These are phyloP conservation scores for Stenogyne calaminthoides DNA, from an alignment of 305 asterid genomes.

Conservation along the genomic window DNA sequence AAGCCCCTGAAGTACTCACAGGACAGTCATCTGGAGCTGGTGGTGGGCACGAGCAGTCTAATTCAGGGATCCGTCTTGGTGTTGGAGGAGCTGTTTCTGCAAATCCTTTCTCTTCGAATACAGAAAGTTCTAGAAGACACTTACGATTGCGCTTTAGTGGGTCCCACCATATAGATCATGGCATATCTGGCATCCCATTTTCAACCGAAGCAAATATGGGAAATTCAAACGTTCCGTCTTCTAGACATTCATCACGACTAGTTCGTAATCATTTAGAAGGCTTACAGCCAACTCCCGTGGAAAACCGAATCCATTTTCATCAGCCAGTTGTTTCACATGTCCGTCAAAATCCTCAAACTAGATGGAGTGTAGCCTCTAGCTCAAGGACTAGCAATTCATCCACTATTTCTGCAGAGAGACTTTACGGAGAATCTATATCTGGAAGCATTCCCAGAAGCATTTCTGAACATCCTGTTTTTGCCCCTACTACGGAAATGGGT, in stretches of 20 bases:
- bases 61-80: slow-evolving; percentile 66
- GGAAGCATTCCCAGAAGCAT: slow-evolving; percentile 62
- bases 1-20: slow-evolving; percentile 55
- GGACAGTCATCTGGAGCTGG: slow-evolving; percentile 77
- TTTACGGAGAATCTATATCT: slow-evolving; percentile 42
- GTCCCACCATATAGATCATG: slow-evolving; percentile 51
- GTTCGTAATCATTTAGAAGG: slow-evolving; percentile 47
- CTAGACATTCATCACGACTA: slow-evolving; percentile 46
- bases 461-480: slow-evolving; percentile 72
- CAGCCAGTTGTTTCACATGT: slow-evolving; percentile 39
- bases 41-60: slow-evolving; percentile 51
- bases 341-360: slow-evolving; percentile 43
- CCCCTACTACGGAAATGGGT: slow-evolving; percentile 54
- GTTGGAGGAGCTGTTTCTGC: slow-evolving; percentile 52
- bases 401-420: slow-evolving; percentile 31
- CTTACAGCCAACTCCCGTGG: slow-evolving; percentile 45
- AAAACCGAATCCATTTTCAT: slow-evolving; percentile 38
- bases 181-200: slow-evolving; percentile 23
- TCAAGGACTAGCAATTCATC: slow-evolving; percentile 51
- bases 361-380: slow-evolving; percentile 66
- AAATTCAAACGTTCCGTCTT: slow-evolving; percentile 41
- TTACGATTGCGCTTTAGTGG: slow-evolving; percentile 61
- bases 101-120: slow-evolving; percentile 38
- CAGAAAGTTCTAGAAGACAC: slow-evolving; percentile 59
- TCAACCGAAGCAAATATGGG: slow-evolving; percentile 41